These are phyloP conservation scores for Paramecium primaurelia DNA, from an alignment of 73 alveolate species.

Conservation along the genomic window DNA sequence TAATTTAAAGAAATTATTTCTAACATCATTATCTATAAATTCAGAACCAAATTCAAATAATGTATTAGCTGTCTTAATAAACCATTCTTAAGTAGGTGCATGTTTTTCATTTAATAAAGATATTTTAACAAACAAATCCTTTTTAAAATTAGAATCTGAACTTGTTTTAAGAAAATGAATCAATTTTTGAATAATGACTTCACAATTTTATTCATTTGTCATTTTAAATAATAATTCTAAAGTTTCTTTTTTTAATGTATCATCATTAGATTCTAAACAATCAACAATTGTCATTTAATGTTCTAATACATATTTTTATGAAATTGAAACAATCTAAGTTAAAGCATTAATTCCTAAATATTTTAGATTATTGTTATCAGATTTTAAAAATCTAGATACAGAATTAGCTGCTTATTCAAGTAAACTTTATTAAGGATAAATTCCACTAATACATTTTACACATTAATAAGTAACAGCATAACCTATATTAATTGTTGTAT, in stretches of 20 bases:
- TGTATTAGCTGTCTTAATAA: constrained; percentile 43
- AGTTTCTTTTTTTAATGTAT: constrained; percentile 94
- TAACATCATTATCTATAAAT: constrained; percentile 52
- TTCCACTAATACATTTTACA: constrained; percentile 86
- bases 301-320: constrained; percentile 71
- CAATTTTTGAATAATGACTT: constrained; percentile 94
- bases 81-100: constrained; percentile 63
- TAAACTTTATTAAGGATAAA: constrained; percentile 84
- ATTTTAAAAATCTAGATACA: constrained; percentile 87
- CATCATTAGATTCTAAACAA: constrained; percentile 96
- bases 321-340: constrained; percentile 77
- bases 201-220: constrained; percentile 96
- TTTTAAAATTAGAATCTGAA: constrained; percentile 47
- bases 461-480: constrained; percentile 98
- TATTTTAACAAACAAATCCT: constrained; percentile 38
- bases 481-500: constrained; percentile 91
- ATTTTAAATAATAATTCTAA: constrained; percentile 92
- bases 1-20: constrained; percentile 55
- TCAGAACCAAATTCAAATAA: constrained; percentile 58
- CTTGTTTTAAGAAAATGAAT: constrained; percentile 56
- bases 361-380: constrained; percentile 90
- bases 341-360: constrained; percentile 96
- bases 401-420: constrained; percentile 91
- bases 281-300: constrained; percentile 95
- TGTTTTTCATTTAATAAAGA: constrained; percentile 52